Evolutionary conservation across 805 yeast genomes (phyloP), one percentile per base, ranked within the genome.

Genomic region (Ascoidea asiatica): DNA sequence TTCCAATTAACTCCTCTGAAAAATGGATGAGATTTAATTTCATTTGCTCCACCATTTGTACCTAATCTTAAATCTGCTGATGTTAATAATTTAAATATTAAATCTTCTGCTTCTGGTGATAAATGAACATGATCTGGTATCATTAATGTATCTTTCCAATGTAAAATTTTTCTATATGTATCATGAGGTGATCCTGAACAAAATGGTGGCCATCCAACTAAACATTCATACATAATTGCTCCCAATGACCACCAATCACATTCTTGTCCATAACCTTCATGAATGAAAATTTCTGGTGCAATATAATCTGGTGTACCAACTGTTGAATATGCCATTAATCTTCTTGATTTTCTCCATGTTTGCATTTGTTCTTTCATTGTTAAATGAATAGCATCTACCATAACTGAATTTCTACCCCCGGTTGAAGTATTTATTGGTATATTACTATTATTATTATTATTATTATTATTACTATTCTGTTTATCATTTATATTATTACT

Each of bases 231-330:
- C 97, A 88, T 89, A 57, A 88, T 88, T 1, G 95, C 95, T 23
- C 97, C 97, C 40, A 88, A 64, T 6, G 95, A 83, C 97, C 97
- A 88, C 97, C 97, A 88, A 62, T 88, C 97, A 64, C 97, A 88
- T 58, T 88, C 95, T 64, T 87, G 95, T 11, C 96, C 95, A 62
- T 88, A 88, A 4, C 97, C 97, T 65, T 88, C 92, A 54, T 87
- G 87, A 41, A 86, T 69, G 55, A 88, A 88, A 48, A 88, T 89
- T 59, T 88, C 97, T 0, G 97, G 97, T 1, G 96, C 96, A 61
- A 88, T 88, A 59, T 88, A 88, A 61, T 88, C 96, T 0, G 97
- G 97, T 0, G 97, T 88, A 40, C 97, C 97, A 23, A 88, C 97
- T 0, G 97, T 89, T 5, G 95, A 86, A 58, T 88, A 88, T 1